phyloP scores from a whole-genome alignment of 805 yeast species.

The Candida xiaguanensis region DNA sequence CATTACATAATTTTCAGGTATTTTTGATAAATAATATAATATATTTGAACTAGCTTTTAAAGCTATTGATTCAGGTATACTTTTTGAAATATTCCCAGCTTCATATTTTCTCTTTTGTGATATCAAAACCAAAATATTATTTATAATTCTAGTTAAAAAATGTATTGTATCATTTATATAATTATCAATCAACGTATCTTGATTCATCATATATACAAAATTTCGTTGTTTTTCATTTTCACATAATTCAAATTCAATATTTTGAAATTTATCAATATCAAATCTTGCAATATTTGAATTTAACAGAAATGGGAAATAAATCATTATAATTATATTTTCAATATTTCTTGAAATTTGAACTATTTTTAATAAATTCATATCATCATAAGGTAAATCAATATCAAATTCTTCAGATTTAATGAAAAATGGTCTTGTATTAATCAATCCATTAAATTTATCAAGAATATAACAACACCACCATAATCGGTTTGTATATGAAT shows the following conservation, averaged over 20 bases:
- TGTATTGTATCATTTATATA: slow-evolving; percentile 19
- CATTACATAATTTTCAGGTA: slow-evolving; percentile 16
- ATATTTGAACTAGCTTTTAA: slow-evolving; percentile 23
- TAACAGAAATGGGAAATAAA: slow-evolving; percentile 19
- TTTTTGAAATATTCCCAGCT: slow-evolving; percentile 17
- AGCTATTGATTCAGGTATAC: slow-evolving; percentile 21
- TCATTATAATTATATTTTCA: slow-evolving; percentile 22
- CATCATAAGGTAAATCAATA: slow-evolving; percentile 25
- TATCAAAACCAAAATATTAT: slow-evolving; percentile 22
- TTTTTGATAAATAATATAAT: slow-evolving; percentile 19
- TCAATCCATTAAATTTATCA: slow-evolving; percentile 30
- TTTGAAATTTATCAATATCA: slow-evolving; percentile 23
- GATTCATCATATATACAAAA: not conserved
- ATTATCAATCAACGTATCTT: slow-evolving; percentile 5
- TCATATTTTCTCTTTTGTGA: slow-evolving; percentile 26
- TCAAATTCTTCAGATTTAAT: slow-evolving; percentile 31
- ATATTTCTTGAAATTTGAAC: slow-evolving; percentile 24
- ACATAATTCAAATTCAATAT: slow-evolving; percentile 24
- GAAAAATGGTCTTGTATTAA: slow-evolving; percentile 24
- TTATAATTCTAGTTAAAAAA: slow-evolving; percentile 25
- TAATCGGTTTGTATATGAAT: slow-evolving; percentile 19
- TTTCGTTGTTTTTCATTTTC: slow-evolving; percentile 14
- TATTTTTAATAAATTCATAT: slow-evolving; percentile 20
- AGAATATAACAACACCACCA: slow-evolving; percentile 34
- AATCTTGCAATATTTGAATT: slow-evolving; percentile 10